These are phyloP conservation scores for Aspergillus indologenus DNA, from an alignment of 495 filamentous ascomycete genomes.

Conservation along the genomic window DNA sequence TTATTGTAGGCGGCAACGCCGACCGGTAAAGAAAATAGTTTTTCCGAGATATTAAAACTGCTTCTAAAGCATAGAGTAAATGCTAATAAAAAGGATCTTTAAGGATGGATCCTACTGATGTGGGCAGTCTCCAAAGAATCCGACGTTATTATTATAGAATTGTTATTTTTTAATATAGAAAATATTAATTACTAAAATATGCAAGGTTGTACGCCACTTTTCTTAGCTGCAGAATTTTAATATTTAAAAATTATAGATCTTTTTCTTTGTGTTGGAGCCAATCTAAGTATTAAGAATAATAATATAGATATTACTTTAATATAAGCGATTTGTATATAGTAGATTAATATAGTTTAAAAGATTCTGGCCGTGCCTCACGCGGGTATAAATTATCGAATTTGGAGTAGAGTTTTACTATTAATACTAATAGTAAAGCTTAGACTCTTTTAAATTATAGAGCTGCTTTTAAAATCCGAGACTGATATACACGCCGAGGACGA, in stretches of 20 bases:
- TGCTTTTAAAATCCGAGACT: background rate
- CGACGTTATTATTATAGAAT: background rate
- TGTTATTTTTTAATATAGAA: background rate
- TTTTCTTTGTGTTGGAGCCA: background rate
- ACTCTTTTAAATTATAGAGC: background rate
- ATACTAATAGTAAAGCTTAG: background rate
- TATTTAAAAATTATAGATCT: background rate
- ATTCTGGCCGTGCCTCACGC: background rate
- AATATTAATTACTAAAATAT: background rate
- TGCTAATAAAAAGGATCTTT: background rate
- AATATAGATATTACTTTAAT: background rate
- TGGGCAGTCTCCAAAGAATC: background rate
- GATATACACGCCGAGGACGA: background rate
- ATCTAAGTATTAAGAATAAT: background rate
- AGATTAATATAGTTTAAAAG: background rate
- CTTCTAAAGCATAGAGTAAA: background rate
- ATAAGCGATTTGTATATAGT: background rate
- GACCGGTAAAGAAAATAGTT: background rate
- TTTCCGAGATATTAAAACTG: background rate
- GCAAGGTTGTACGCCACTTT: background rate
- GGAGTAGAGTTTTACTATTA: background rate
- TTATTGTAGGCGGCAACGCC: background rate
- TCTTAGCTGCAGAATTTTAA: background rate
- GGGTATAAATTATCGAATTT: background rate
- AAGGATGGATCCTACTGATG: background rate